Percentiles rank a stretch among this genome's conserved stretches.
phyloP scores from a whole-genome alignment of 1,139 yeast genomes.

The Scheffersomyces segobiensis region DNA sequence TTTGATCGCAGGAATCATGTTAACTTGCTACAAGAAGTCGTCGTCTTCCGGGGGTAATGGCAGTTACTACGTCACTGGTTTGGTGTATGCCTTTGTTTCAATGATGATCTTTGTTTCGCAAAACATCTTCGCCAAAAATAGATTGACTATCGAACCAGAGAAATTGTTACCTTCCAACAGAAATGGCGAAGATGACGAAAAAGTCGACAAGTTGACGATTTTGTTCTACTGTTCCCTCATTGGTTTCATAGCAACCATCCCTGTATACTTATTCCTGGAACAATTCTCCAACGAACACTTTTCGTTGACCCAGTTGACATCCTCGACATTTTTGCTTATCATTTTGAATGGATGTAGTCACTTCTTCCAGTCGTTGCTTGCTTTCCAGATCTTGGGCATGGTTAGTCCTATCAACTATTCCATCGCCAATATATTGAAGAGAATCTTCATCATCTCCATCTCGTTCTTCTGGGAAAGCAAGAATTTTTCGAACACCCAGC shows the following conservation, averaged over 20 bases:
- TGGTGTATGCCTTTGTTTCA: constrained; percentile 73
- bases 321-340: constrained; percentile 35
- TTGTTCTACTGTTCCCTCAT: constrained; percentile 79
- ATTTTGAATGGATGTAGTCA: constrained; percentile 74
- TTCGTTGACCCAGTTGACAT: constrained; percentile 36
- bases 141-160: constrained; percentile 51
- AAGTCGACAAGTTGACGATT: constrained; percentile 79
- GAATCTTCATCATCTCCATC: constrained; percentile 80
- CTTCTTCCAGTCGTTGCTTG: constrained; percentile 80
- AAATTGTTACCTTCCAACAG: constrained; percentile 14
- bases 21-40: constrained; percentile 64
- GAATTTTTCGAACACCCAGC: constrained; percentile 52
- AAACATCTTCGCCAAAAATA: constrained; percentile 85
- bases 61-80: constrained; percentile 55
- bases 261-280: constrained; percentile 74
- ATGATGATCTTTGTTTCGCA: constrained; percentile 88
- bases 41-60: constrained; percentile 11
- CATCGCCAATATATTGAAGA: constrained; percentile 83
- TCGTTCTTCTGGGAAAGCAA: constrained; percentile 82
- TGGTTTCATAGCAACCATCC: constrained; percentile 78
- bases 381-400: constrained; percentile 85
- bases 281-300: constrained; percentile 33
- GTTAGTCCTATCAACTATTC: constrained; percentile 89
- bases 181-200: constrained; percentile 30
- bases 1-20: constrained; percentile 76